phyloP scores from a whole-genome alignment of 257 asterid species.

The Penstemon davidsonii region DNA sequence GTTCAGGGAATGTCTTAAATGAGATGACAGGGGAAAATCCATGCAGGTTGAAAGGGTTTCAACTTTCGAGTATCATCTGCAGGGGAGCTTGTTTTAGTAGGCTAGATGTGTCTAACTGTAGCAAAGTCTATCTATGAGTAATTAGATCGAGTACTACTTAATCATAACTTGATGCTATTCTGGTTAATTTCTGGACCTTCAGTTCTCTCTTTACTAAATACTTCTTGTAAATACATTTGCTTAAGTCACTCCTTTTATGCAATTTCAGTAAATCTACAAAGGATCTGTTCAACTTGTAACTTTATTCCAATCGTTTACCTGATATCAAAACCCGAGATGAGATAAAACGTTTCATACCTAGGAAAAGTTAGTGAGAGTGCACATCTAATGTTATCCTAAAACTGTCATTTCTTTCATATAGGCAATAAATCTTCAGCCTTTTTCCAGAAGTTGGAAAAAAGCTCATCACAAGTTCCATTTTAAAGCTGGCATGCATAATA shows the following conservation, averaged over 20 bases:
- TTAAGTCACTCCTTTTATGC: not conserved
- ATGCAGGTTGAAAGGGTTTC: too few species aligned
- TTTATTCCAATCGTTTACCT: not conserved
- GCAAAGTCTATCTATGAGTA: not conserved
- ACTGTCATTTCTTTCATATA: not conserved
- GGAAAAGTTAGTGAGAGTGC: too few species aligned
- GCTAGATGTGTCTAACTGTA: not conserved
- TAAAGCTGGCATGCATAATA: not conserved
- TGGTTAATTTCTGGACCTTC: not conserved
- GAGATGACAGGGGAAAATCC: not conserved
- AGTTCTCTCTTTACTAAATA: not conserved
- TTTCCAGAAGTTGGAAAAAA: not conserved
- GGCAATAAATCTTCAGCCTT: not conserved
- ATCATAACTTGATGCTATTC: not conserved
- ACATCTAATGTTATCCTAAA: not conserved
- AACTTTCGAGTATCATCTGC: not conserved
- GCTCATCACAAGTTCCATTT: not conserved
- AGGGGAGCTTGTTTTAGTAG: slow-evolving; percentile 9
- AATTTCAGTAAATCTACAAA: not conserved
- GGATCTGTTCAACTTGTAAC: not conserved
- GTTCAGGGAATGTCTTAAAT: not conserved
- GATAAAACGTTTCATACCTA: too few species aligned
- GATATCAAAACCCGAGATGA: not conserved
- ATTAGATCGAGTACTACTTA: slow-evolving; percentile 2
- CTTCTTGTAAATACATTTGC: not conserved